These are phyloP conservation scores for Stemphylium lycopersici DNA, from an alignment of 2,329 filamentous ascomycete species.

Conservation along the genomic window DNA sequence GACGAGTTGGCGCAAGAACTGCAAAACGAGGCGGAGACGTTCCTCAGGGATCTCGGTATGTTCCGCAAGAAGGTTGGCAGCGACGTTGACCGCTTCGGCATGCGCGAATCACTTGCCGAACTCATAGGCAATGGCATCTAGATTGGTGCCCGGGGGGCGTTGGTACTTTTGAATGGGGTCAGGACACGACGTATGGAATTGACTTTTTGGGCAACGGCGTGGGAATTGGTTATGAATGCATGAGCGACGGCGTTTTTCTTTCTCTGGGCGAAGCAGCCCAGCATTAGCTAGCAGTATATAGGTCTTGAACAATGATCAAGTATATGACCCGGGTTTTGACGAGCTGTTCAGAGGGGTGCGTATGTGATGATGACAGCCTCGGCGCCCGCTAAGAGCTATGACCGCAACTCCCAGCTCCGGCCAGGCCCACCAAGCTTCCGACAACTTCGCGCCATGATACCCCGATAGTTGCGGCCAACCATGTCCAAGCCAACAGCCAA, in stretches of 20 bases:
- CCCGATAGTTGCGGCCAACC: constrained; percentile 21
- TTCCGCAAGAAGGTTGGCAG: constrained; percentile 87
- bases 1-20: constrained; percentile 65
- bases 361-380: not conserved
- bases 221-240: constrained; percentile 34
- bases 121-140: constrained; percentile 14
- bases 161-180: not conserved
- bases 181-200: not conserved
- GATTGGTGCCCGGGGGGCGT: not conserved
- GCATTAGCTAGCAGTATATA: constrained; percentile 15
- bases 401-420: constrained; percentile 18
- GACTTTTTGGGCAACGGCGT: not conserved
- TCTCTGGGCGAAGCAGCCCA: not conserved
- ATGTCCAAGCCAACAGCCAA: constrained; percentile 74
- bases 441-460: constrained; percentile 25
- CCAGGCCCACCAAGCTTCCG: constrained; percentile 7
- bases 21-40: constrained; percentile 83
- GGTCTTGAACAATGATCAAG: constrained; percentile 5
- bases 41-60: constrained; percentile 78
- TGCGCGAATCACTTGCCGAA: constrained; percentile 30
- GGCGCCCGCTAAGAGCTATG: constrained; percentile 14
- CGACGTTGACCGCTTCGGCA: constrained; percentile 71
- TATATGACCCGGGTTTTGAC: not conserved
- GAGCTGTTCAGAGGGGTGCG: not conserved
- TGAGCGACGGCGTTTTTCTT: constrained; percentile 40